These are phyloP conservation scores for Plasmodium relictum DNA, from an alignment of 169 alveolate genomes.

Conservation along the genomic window DNA sequence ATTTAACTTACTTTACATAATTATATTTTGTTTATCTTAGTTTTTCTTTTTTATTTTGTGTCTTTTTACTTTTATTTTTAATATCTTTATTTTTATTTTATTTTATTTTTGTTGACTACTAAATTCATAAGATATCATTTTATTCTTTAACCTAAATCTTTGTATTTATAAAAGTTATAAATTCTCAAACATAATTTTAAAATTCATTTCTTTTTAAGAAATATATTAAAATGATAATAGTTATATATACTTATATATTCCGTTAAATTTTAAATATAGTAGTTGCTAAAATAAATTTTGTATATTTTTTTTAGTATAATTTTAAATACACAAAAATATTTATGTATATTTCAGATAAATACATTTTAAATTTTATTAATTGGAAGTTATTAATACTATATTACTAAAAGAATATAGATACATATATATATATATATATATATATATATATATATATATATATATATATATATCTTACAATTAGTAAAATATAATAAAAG, in stretches of 20 bases:
- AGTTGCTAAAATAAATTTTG: conserved; percentile 8
- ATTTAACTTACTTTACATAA: not conserved
- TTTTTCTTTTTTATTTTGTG: not conserved
- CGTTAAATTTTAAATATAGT: not conserved
- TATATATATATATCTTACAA: too few relatives aligned
- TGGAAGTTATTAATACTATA: too few relatives aligned
- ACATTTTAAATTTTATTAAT: too few relatives aligned
- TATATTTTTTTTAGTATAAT: conserved; percentile 3
- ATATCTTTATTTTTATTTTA: not conserved
- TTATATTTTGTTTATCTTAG: not conserved
- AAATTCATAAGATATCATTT: not conserved
- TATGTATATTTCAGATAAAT: not conserved
- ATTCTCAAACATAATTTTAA: not conserved
- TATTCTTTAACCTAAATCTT: not conserved
- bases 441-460: too few relatives aligned
- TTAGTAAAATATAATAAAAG: too few relatives aligned
- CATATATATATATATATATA: too few relatives aligned
- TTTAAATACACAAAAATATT: not conserved
- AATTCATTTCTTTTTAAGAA: conserved; percentile 9
- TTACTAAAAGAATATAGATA: too few relatives aligned
- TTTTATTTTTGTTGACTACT: not conserved
- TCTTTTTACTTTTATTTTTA: conserved; percentile 4
- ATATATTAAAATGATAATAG: not conserved
- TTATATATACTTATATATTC: too few relatives aligned
- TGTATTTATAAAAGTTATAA: not conserved